Evolutionary conservation across 805 yeast species (phyloP).

Genomic region (Nakazawaea pomicola): DNA sequence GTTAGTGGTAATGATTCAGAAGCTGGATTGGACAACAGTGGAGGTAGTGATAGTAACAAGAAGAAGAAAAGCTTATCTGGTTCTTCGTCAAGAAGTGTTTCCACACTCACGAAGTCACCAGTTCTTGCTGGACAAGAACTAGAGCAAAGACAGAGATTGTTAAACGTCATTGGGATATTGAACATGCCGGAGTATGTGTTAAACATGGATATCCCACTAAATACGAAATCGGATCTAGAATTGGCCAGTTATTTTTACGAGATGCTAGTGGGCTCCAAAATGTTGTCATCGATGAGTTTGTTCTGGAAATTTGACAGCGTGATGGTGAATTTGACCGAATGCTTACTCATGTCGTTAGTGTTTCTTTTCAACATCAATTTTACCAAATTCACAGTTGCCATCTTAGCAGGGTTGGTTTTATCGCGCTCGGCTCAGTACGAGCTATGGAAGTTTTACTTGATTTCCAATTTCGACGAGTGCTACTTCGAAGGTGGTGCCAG

Average conservation of each 20-base stretch:
- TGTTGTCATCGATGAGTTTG: neutral
- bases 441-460: too few species aligned
- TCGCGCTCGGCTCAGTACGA: too few species aligned
- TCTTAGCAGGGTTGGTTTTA: too few species aligned
- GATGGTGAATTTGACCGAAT: neutral
- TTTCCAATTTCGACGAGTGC: too few species aligned
- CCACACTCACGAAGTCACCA: too few species aligned
- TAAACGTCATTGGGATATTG: conserved; percentile 5
- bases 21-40: neutral
- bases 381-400: too few species aligned
- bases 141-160: neutral
- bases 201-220: neutral
- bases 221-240: neutral
- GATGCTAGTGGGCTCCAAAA: neutral
- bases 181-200: conserved; percentile 6
- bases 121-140: neutral
- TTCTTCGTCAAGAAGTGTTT: too few species aligned
- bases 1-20: neutral
- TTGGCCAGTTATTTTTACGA: neutral
- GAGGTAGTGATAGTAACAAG: too few species aligned
- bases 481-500: too few species aligned
- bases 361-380: too few species aligned
- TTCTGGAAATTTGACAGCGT: conserved; percentile 6
- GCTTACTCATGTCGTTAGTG: neutral
- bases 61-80: too few species aligned